Evolutionary conservation across 2,329 filamentous ascomycete genomes (phyloP), one percentile per base, ranked within the genome.

Genomic region (Exophiala spinifera): DNA sequence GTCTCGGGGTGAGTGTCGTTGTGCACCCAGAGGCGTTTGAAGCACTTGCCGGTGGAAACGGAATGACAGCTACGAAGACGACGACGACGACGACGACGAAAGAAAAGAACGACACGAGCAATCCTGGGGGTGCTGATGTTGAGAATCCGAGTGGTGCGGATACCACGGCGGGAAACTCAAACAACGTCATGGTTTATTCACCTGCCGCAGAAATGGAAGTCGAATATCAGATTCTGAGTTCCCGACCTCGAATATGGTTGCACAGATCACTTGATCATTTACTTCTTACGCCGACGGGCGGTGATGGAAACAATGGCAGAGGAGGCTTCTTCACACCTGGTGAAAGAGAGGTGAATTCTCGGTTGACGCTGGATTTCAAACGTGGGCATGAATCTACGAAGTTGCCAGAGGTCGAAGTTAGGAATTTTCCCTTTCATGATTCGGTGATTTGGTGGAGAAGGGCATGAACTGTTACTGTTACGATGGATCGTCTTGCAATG

Each of bases 151-250:
- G 23, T 8, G 23, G 8, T 25, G 23, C n/a, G n/a, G n/a, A n/a
- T n/a, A 25, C 23, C 23, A 25, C 8, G 23, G 8, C 28, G 28
- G 28, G 3, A 31, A 31, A 39, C 4, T n/a, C n/a, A n/a, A 19
- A 4, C 0, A 63, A 69, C 0, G 78, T 81, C 0, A 65, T 89
- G 1, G 72, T 86, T 1, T 88, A 81, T 59, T 84, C 81, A 1
- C 75, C 87, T 0, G 85, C 87, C 47, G 74, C 72, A 1, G 73
- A 76, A 53, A 46, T 19, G 14, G 48, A 48, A 23, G 53, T 61
- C 15, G 56, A 60, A 34, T 37, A 46, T 23, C 45, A 44, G 43
- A 53, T 60, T n/a, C 37, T 57, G 46, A 17, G 33, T n/a, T 21
- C 37, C 8, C 31, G 43, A n/a, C 57, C 57, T 4, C 14, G 10